A percentile compares a stretch with the other conserved stretches of the same genome.
Conservation (phyloP, 768 basidiomycete genomes). For the Termitomyces sp. region DNA sequence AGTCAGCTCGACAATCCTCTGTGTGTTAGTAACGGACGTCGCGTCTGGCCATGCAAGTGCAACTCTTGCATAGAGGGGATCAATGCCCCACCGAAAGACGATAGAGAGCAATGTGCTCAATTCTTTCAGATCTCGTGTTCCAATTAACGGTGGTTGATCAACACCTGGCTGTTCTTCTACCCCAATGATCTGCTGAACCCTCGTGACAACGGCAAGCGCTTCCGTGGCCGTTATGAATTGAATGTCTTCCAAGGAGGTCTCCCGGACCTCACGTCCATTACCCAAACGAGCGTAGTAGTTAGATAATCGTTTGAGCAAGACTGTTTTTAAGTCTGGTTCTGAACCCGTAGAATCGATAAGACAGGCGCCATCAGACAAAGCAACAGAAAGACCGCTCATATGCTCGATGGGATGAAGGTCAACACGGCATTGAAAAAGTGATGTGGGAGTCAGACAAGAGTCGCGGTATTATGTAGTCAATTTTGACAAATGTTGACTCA, state of each 20-base stretch:
- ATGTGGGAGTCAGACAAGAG: background rate
- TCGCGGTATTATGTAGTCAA: background rate
- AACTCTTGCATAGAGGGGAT: slow-evolving; percentile 50
- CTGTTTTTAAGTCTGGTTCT: slow-evolving; percentile 32
- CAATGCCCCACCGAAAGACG: slow-evolving; percentile 69
- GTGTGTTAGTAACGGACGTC: slow-evolving; percentile 12
- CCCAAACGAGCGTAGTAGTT: slow-evolving; percentile 36
- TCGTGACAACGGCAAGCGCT: slow-evolving; percentile 48
- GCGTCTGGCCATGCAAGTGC: slow-evolving; percentile 37
- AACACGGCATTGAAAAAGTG: background rate
- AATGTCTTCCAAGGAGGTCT: slow-evolving; percentile 35
- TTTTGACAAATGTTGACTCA: background rate
- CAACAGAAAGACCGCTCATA: slow-evolving; percentile 24
- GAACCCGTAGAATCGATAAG: slow-evolving; percentile 35
- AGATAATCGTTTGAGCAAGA: slow-evolving; percentile 38
- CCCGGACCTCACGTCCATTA: slow-evolving; percentile 13
- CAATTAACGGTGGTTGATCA: slow-evolving; percentile 40
- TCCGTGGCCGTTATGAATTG: slow-evolving; percentile 56
- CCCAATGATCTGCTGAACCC: slow-evolving; percentile 45
- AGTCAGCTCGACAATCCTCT: slow-evolving; percentile 46
- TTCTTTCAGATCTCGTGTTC: slow-evolving; percentile 63
- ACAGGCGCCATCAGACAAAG: slow-evolving; percentile 33
- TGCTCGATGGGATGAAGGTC: background rate
- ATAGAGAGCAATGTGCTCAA: slow-evolving; percentile 67
- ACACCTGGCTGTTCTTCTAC: slow-evolving; percentile 15